A percentile compares a stretch with the other conserved stretches of the same genome.
Conservation (phyloP, 1,284 basidiomycete species). For the Cutaneotrichosporon cutaneum region DNA sequence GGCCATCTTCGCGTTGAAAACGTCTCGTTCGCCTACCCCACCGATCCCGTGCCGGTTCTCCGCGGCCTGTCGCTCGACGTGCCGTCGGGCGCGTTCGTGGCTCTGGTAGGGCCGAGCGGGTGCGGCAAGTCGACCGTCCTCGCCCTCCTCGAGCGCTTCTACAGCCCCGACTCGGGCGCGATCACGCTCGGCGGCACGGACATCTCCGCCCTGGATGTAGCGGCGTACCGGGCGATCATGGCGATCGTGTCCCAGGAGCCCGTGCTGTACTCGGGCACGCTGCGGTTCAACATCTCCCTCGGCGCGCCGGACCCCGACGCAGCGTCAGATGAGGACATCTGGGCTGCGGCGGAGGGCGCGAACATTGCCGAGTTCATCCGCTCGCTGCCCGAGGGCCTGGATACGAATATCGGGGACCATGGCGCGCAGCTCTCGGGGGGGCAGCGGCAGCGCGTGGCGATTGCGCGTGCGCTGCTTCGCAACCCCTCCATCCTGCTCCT, state of each 20-base stretch:
- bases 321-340: conserved; percentile 84
- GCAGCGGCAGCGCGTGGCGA: conserved; percentile 80
- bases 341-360: conserved; percentile 75
- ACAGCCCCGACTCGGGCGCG: conserved; percentile 54
- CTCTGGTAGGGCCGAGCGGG: conserved; percentile 85
- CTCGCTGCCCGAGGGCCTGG: conserved; percentile 82
- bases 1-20: conserved; percentile 76
- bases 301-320: conserved; percentile 81
- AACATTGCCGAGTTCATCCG: conserved; percentile 87
- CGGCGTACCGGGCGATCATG: conserved; percentile 78
- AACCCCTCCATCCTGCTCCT: conserved; percentile 89
- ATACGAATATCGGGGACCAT: conserved; percentile 91
- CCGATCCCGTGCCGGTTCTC: conserved; percentile 82
- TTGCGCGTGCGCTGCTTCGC: conserved; percentile 90
- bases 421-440: conserved; percentile 83
- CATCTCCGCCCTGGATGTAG: conserved; percentile 75
- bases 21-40: conserved; percentile 94
- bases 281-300: conserved; percentile 84
- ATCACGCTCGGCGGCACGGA: conserved; percentile 70
- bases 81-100: conserved; percentile 83
- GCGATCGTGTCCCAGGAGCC: conserved; percentile 93
- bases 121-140: conserved; percentile 59
- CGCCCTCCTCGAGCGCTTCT: conserved; percentile 59
- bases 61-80: conserved; percentile 75
- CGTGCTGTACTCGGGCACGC: conserved; percentile 79